Percentiles rank a stretch among this genome's conserved stretches.
These are phyloP conservation scores for Malus sieversii DNA, from an alignment of 306 rosid species.

Conservation along the genomic window DNA sequence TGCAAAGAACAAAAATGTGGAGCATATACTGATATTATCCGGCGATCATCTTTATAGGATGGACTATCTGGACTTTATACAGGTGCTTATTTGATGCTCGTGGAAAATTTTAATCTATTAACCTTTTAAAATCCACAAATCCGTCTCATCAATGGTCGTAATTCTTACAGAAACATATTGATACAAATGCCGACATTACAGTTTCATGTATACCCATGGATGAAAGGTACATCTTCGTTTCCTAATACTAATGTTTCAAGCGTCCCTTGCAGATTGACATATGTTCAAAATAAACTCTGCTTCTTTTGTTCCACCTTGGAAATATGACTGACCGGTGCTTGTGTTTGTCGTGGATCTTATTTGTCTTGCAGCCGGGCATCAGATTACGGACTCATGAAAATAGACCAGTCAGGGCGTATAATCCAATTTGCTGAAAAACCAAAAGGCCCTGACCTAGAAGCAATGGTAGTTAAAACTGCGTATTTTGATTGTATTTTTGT, in stretches of 20 bases:
- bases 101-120: not conserved
- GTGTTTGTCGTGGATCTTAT: not conserved
- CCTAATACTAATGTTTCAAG: not conserved
- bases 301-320: not conserved
- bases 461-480: slow-evolving; percentile 53
- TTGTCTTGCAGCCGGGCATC: slow-evolving; percentile 71
- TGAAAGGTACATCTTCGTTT: slow-evolving; percentile 41
- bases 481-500: not conserved
- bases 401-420: slow-evolving; percentile 57
- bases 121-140: not conserved
- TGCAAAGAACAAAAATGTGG: slow-evolving; percentile 83
- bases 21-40: slow-evolving; percentile 75
- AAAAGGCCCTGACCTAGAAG: slow-evolving; percentile 73
- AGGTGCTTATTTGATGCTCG: slow-evolving; percentile 33
- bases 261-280: not conserved
- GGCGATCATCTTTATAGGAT: slow-evolving; percentile 93
- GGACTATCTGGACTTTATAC: slow-evolving; percentile 82
- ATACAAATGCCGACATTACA: slow-evolving; percentile 88
- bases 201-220: slow-evolving; percentile 94
- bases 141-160: slow-evolving; percentile 4
- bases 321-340: not conserved
- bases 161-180: slow-evolving; percentile 66
- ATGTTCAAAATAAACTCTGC: not conserved
- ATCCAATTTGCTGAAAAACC: slow-evolving; percentile 89
- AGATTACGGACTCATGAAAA: slow-evolving; percentile 88